Conservation (phyloP, 768 basidiomycete species). For the Tricholoma bakamatsutake region DNA sequence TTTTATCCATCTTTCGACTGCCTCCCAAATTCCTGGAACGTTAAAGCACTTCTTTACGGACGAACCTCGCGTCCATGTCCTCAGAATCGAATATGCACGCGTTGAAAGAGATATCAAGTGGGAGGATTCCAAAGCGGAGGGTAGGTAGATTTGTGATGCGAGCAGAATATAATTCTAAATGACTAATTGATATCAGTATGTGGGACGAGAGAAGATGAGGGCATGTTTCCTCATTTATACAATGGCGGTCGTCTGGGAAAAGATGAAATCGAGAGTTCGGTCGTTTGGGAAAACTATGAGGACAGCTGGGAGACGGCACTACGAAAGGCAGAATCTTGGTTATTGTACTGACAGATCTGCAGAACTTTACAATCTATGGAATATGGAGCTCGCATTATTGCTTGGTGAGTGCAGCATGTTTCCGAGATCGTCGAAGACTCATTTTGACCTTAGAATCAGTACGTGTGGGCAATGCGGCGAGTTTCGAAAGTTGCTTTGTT, state of each 20-base stretch:
- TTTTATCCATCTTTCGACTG: conserved; percentile 52
- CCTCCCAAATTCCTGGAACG: conserved; percentile 40
- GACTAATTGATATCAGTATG: conserved; percentile 20
- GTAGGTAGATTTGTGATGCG: conserved; percentile 4
- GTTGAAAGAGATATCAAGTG: conserved; percentile 39
- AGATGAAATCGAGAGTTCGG: conserved; percentile 39
- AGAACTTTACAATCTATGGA: not conserved
- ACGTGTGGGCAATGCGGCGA: not conserved
- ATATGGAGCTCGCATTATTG: not conserved
- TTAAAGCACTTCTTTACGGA: conserved; percentile 40
- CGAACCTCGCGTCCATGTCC: conserved; percentile 34
- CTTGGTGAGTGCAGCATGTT: not conserved
- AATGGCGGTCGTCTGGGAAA: conserved; percentile 39
- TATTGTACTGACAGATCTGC: not conserved
- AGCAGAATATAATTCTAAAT: not conserved
- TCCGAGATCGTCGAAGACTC: not conserved
- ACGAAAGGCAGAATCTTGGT: conserved; percentile 5
- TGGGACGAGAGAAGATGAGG: conserved; percentile 39
- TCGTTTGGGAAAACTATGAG: conserved; percentile 20
- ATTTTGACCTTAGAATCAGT: not conserved
- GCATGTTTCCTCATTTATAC: conserved; percentile 51
- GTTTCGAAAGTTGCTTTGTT: not conserved
- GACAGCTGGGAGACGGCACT: conserved; percentile 27
- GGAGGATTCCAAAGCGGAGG: conserved; percentile 39
- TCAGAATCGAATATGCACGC: conserved; percentile 35